Evolutionary conservation across 306 rosid genomes (phyloP), one percentile per base, ranked within the genome.

Genomic region (Canavalia gladiata): DNA sequence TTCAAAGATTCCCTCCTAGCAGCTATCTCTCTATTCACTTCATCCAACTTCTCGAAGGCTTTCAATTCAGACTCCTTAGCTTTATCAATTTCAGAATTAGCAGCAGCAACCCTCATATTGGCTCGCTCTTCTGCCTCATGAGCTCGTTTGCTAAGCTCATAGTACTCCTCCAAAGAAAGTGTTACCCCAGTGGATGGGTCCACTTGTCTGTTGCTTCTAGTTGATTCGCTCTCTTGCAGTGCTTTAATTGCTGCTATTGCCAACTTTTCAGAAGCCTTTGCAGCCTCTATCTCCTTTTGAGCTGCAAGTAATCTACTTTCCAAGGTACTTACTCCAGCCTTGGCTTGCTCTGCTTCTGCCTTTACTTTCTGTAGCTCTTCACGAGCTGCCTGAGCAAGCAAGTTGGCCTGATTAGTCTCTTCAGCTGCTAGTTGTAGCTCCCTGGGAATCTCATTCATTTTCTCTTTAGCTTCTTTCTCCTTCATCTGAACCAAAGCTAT

Each of bases 221-320:
- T 85, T 47, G 87, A 77, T 86, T 93, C 98, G 57, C 99, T 96
- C 86, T 94, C 99, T 78, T 89, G 87, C 84, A 96, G 85, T 59
- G 99, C 99, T 87, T 96, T 96, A 78, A 96, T 94, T 76, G 99
- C 99, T 55, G 93, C 94, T 63, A 94, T 77, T 1, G 98, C 99
- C 83, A 94, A 80, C 80, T 74, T 89, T 81, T 96, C 99, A 35
- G 98, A 93, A 81, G 99, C 98, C 88, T 72, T 94, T 12, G 98
- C 94, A 56, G 99, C 99, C 75, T 96, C 99, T 77, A 92, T 94
- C 87, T 94, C 99, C 86, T 96, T 96, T 68, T 81, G 92, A 72
- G 98, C 88, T 33, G 99, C 99, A 33, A 87, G 90, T 78, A 94
- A 86, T 86, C 98, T 88, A 86, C 97, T 93, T 85, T 90, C 91